phyloP scores from a whole-genome alignment of 192 early-diverging fungal genomes.

The Entomortierella beljakovae region DNA sequence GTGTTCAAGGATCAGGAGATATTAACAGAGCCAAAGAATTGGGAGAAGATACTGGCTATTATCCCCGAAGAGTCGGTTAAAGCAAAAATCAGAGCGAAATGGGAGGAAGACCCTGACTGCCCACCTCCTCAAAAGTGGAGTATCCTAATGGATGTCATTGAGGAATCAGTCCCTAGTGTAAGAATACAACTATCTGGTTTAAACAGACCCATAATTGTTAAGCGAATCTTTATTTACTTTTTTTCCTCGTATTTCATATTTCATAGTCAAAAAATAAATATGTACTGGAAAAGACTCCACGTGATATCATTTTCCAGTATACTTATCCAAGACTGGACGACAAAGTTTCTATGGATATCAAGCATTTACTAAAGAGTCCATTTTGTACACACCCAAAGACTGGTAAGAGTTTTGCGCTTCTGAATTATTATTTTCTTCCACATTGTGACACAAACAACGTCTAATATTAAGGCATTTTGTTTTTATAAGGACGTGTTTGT shows the following conservation, averaged over 20 bases:
- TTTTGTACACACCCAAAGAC: conserved; percentile 98
- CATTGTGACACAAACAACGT: no score
- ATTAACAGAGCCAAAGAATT: conserved; percentile 68
- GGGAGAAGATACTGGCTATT: conserved; percentile 80
- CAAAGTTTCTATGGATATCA: conserved; percentile 89
- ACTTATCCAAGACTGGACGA: conserved; percentile 94
- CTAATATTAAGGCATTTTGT: neutral
- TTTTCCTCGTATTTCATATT: no score
- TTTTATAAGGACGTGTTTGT: conserved; percentile 80
- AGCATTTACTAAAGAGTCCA: conserved; percentile 96
- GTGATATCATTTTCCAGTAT: conserved; percentile 91
- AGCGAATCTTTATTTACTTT: neutral
- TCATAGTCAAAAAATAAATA: conserved; percentile 51
- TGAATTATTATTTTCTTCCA: no score
- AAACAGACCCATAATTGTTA: neutral
- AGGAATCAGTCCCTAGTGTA: conserved; percentile 12
- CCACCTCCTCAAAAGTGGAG: conserved; percentile 59
- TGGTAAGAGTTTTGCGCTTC: conserved; percentile 58
- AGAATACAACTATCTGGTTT: neutral
- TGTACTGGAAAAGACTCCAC: conserved; percentile 53
- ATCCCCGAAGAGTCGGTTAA: conserved; percentile 78
- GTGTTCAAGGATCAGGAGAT: conserved; percentile 82
- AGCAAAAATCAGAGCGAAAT: conserved; percentile 49
- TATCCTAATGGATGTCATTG: conserved; percentile 46
- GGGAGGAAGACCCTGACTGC: conserved; percentile 47